phyloP scores from a whole-genome alignment of 2,329 filamentous ascomycete species.

The Chaetomiaceae sp. region DNA sequence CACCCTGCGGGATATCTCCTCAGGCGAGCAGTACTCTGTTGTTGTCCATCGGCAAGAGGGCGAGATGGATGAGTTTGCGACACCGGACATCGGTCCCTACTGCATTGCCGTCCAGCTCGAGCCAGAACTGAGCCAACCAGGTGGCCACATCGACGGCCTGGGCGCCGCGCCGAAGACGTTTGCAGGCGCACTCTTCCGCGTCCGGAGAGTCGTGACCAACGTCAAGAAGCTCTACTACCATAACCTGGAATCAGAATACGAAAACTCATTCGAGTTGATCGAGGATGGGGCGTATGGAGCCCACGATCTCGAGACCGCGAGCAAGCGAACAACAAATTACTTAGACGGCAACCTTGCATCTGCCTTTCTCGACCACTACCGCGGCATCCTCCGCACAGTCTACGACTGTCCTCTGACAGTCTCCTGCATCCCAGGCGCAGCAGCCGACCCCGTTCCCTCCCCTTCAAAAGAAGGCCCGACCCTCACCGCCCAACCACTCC shows the following conservation, averaged over 20 bases:
- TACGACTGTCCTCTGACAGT: constrained; percentile 24
- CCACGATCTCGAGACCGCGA: constrained; percentile 3
- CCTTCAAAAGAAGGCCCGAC: constrained; percentile 7
- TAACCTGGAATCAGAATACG: constrained; percentile 17
- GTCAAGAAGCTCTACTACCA: constrained; percentile 21
- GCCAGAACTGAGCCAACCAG: constrained; percentile 10
- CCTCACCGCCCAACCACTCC: constrained; percentile 14
- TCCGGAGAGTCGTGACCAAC: constrained; percentile 18
- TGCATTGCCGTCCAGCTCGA: constrained; percentile 20
- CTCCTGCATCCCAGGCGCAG: background rate
- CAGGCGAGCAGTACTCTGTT: constrained; percentile 17
- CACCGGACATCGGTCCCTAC: constrained; percentile 21
- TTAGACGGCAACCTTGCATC: constrained; percentile 12
- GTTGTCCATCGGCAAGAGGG: constrained; percentile 16
- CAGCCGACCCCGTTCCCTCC: background rate
- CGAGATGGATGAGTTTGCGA: constrained; percentile 19
- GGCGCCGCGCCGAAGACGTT: constrained; percentile 7
- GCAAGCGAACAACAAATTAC: constrained; percentile 13
- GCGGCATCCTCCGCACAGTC: constrained; percentile 13
- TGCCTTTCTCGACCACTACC: constrained; percentile 8
- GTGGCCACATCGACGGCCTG: constrained; percentile 8
- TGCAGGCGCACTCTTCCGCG: constrained; percentile 21
- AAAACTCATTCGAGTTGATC: constrained; percentile 21
- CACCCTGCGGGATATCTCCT: constrained; percentile 10
- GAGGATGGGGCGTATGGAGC: constrained; percentile 12